These are phyloP conservation scores for Nicotiana tomentosiformis DNA, from an alignment of 257 asterid genomes.

Conservation along the genomic window DNA sequence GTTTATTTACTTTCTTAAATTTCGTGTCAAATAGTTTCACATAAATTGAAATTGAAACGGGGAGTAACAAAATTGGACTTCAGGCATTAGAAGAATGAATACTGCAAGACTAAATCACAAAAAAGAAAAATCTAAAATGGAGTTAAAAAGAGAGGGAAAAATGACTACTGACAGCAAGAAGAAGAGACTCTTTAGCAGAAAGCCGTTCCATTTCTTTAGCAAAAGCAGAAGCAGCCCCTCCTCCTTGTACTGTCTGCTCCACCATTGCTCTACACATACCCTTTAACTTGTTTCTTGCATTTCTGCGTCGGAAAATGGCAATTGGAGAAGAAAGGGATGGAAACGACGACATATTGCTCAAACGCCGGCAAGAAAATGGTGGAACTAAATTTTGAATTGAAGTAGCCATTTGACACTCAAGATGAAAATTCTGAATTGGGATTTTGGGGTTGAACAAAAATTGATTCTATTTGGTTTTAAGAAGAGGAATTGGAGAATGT, in stretches of 20 bases:
- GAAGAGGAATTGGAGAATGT: neutral
- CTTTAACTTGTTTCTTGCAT: neutral
- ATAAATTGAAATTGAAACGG: no score
- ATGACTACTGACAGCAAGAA: conserved; percentile 52
- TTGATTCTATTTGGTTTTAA: neutral
- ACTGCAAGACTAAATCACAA: no score
- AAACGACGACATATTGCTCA: neutral
- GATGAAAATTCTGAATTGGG: neutral
- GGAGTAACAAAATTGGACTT: neutral
- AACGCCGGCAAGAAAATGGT: neutral
- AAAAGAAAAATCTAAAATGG: neutral
- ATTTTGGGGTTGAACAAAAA: neutral
- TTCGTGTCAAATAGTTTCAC: no score
- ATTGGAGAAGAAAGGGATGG: neutral
- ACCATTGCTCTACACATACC: conserved; percentile 44
- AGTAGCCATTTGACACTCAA: conserved; percentile 10
- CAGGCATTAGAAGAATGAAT: neutral
- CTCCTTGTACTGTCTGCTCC: conserved; percentile 60
- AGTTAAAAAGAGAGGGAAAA: neutral
- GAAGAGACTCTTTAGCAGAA: conserved; percentile 89
- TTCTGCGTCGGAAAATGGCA: neutral
- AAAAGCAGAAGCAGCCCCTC: conserved; percentile 70
- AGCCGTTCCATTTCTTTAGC: conserved; percentile 92
- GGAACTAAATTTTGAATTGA: conserved; percentile 1
- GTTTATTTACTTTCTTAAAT: no score